These are phyloP conservation scores for Coemansia sp. DNA, from an alignment of 192 early-diverging fungal species.

Conservation along the genomic window DNA sequence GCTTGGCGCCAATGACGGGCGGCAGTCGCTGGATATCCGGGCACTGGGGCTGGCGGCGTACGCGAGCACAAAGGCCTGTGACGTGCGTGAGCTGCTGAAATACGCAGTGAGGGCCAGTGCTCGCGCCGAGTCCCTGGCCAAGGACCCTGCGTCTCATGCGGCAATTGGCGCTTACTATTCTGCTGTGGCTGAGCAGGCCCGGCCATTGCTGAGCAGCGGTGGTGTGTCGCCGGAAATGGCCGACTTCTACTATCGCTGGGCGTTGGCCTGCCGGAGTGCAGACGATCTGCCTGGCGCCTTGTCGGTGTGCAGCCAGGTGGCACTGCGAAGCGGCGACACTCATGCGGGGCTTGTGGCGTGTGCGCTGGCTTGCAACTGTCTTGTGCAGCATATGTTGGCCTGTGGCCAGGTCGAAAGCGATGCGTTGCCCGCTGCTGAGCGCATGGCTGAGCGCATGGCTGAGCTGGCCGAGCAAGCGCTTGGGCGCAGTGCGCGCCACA, in stretches of 20 bases:
- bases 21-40: slow-evolving; percentile 20
- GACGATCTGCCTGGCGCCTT: neutral
- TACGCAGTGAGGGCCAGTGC: slow-evolving; percentile 22
- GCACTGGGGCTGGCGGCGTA: slow-evolving; percentile 32
- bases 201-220: neutral
- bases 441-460: neutral
- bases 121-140: slow-evolving; percentile 1
- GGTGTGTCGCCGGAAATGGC: neutral
- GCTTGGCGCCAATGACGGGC: slow-evolving; percentile 15
- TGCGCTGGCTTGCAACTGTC: slow-evolving; percentile 13
- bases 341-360: slow-evolving; percentile 10
- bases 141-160: neutral
- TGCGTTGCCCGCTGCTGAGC: neutral
- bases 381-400: neutral
- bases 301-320: neutral
- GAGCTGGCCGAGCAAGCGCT: slow-evolving; percentile 13
- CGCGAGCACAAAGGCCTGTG: slow-evolving; percentile 29
- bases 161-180: slow-evolving; percentile 20
- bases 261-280: neutral
- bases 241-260: slow-evolving; percentile 5
- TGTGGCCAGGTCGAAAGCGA: neutral
- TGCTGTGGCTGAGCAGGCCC: slow-evolving; percentile 11
- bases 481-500: slow-evolving; percentile 16
- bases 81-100: slow-evolving; percentile 39
- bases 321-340: neutral